A percentile compares a stretch with the other conserved stretches of the same genome.
Conservation (phyloP, 306 rosid genomes). For the Lathyrus aphaca region DNA sequence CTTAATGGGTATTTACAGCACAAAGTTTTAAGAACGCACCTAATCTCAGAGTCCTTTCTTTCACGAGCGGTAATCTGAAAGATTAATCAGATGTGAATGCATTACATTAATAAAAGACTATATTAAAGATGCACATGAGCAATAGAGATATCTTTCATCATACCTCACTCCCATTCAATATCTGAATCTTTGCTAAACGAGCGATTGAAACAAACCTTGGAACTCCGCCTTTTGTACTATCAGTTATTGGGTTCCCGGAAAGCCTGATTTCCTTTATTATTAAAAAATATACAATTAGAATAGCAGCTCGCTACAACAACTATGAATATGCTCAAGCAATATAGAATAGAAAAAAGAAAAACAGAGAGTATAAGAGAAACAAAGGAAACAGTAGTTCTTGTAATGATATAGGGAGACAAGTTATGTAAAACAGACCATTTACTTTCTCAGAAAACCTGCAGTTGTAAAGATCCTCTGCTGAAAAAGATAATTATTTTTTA, state of each 20-base stretch:
- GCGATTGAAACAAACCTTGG: constrained; percentile 83
- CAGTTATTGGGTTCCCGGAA: constrained; percentile 83
- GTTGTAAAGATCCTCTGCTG: constrained; percentile 22
- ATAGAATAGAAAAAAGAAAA: neutral
- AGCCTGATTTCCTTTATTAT: constrained; percentile 76
- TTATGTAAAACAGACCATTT: constrained; percentile 7
- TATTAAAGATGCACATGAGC: constrained; percentile 27
- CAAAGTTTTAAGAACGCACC: constrained; percentile 48
- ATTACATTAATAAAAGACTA: constrained; percentile 17
- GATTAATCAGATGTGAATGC: constrained; percentile 32
- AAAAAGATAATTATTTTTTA: constrained; percentile 24
- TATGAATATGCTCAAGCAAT: constrained; percentile 30
- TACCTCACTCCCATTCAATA: constrained; percentile 94
- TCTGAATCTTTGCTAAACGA: constrained; percentile 71
- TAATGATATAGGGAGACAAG: constrained; percentile 21
- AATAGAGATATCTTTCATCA: constrained; percentile 29
- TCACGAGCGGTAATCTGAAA: constrained; percentile 78
- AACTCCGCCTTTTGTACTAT: constrained; percentile 71
- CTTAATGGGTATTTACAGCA: neutral
- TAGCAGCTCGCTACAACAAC: constrained; percentile 13
- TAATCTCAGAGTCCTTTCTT: constrained; percentile 94
- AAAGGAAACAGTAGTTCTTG: constrained; percentile 8
- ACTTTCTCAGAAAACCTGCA: constrained; percentile 34
- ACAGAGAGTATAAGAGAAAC: constrained; percentile 1
- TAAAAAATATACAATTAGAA: constrained; percentile 45